Evolutionary conservation across 2,329 filamentous ascomycete genomes (phyloP), one percentile per base, ranked within the genome.

Genomic region (Geosmithia morbida): DNA sequence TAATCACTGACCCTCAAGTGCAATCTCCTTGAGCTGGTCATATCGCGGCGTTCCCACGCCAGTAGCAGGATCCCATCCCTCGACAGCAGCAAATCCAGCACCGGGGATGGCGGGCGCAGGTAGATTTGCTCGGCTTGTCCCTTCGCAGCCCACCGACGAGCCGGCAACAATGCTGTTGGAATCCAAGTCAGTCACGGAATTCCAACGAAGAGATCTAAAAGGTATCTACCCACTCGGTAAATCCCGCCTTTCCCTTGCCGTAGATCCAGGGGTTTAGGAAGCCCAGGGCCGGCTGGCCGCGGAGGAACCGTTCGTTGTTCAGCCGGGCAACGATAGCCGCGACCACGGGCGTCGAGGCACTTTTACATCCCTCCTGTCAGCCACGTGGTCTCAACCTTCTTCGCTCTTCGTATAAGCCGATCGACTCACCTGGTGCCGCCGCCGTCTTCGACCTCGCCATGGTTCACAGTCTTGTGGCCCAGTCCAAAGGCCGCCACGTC

Each of bases 201-300:
- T 10, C 18, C 3, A 20, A 13, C 2, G 18, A 17, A 20, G 26
- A 40, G n/a, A 2, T 37, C n/a, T n/a, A n/a, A 4, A 6, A 55
- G 22, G 22, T 26, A 26, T 26, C 8, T 8, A 5, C 61, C 41
- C 58, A 65, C 57, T 68, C 65, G 4, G 58, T 64, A 18, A 68
- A 63, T 2, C 51, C 64, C 10, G 47, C 33, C 5, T 51, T 44
- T 1, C 59, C 61, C 20, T 55, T 49, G 8, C 57, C 55, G 53
- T 81, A 81, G 16, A 82, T 61, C 71, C 74, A 78, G 1, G 77
- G 77, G 57, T 81, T 81, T 22, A 82, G 59, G 55, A 79, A 81
- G 1, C 78, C 77, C 54, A 82, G 61, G 0, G 65, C 56, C 7
- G 70, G 58, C 56, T 71, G 70, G 1, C 75, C 74, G n/a, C 65